Base-by-base conservation (phyloP, 2,329 filamentous ascomycete genomes). In the Sclerotinia trifoliorum region DNA sequence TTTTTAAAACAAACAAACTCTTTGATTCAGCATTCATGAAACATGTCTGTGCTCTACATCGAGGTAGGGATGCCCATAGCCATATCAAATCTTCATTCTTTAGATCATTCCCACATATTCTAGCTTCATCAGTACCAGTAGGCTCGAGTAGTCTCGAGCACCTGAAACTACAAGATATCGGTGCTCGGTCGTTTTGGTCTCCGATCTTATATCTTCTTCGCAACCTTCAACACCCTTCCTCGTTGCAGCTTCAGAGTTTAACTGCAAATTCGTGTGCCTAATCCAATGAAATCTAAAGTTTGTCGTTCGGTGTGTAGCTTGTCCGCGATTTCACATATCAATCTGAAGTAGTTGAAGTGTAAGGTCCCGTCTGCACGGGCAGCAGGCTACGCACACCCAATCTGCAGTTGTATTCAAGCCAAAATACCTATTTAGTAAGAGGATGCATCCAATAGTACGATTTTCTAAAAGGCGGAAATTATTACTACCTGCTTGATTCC, bases 371-470 rank as follows among this genome's bases (percentile, higher is more conserved):
- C 29, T 52, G 65, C 65, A 66, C 44, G 54, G 64, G 46, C 65
- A 44, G n/a, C 29, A 61, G 61, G 32, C 44, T 61, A 60, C 55
- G 65, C 52, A 66, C 17, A 13, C 21, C 29, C 39, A 32, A 46
- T 51, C 21, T 58, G 44, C 42, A 49, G 46, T 35, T 52, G 26
- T 46, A 29, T 52, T 61, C 32, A 39, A 51, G 32, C 44, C 54
- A 66, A 42, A n/a, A 26, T 51, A 51, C 65, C 52, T 61, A 66
- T 66, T 10, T 66, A 61, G 65, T 51, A 17, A 26, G 32, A n/a
- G 44, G 8, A 2, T 8, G 24, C 19, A 62, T 35, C 58, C 58
- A 49, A 49, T 62, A 35, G 58, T 49, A 10, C 54, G 26, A 65
- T 56, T 51, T 51, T 65, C 10, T 21, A 44, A 15, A 49, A 15